Evolutionary conservation across 257 asterid species (phyloP), one percentile per base, ranked within the genome.

Genomic region (Petunia axillaris): DNA sequence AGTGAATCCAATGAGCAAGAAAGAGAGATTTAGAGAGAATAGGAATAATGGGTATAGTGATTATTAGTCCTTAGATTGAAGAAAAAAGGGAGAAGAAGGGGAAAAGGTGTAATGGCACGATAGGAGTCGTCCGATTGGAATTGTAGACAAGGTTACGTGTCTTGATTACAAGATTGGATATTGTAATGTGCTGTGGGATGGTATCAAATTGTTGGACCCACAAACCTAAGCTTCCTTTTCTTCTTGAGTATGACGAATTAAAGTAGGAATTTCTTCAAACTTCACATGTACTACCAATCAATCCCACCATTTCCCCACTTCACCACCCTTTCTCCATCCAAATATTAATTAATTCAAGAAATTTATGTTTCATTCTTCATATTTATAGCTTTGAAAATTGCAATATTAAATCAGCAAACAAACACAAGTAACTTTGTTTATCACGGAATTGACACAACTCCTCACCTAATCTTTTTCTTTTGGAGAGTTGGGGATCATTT

Each of bases 71-170:
- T 25, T 36, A 35, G 25, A 71, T 43, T 71, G 40, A 64, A 35
- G 16, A 5, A n/a, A 53, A 35, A 64, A 64, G 44, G n/a, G 1
- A 75, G 13, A 37, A 25, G 48, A 62, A 55, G 54, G 68, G 67
- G 60, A 25, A 70, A 7, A 44, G 68, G 75, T 68, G 35, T 15
- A 59, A 16, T 78, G 89, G 84, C 77, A 62, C 78, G 58, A 81
- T 83, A 43, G 53, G 78, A 68, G 81, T 93, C 97, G 82, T 89
- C 9, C 59, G 88, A 85, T 89, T 73, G 79, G 62, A 79, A 84
- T 77, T 86, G 36, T 77, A 59, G 10, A 83, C 77, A 86, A 14
- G 85, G 15, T 79, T 86, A 90, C 91, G 91, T 90, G 95, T 85
- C 91, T 64, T 80, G 81, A 85, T 84, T 77, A 71, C 52, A 43